Evolutionary conservation across 495 filamentous ascomycete genomes (phyloP), one percentile per base, ranked within the genome.

Genomic region (Xylaria flabelliformis): DNA sequence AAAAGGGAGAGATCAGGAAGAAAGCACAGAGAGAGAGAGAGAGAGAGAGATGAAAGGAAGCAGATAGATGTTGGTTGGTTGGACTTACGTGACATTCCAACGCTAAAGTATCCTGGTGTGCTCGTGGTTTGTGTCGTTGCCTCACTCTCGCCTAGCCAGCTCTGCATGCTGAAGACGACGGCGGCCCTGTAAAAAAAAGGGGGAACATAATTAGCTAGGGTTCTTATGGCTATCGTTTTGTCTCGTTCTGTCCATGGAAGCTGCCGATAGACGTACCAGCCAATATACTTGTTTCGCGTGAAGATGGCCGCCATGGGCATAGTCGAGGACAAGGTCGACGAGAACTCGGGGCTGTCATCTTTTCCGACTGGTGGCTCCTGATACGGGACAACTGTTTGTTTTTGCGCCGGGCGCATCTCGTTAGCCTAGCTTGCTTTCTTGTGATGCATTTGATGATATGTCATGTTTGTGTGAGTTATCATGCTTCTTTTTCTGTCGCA

Each of bases 281-380:
- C 94, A 74, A 97, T 88, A 85, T 89, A 97, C 87, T 92, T 91
- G 82, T 96, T 97, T 61, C 93, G 86, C 72, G 92, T 95, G 80
- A 97, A 97, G 86, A 97, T 95, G 67, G 94, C 94, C 68, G 93
- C 93, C 94, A 97, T 97, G 46, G 94, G 94, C 77, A 97, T 81
- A 9, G 94, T 97, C 77, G 90, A 95, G 15, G 91, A 88, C 80
- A 96, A 87, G 29, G 92, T 92, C 75, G 92, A 91, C 82, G 77
- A 80, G 69, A 86, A 77, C 56, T 89, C 87, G 76, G 75, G 73
- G 73, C 41, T 74, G 19, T 87, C 86, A 74, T 78, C 76, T 65
- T 87, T 88, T 9, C 79, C 55, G 8, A 74, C 75, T 34, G 86
- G 85, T n/a, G 86, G 85, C 44, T 84, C 82, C 77, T 85, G 82